phyloP scores from a whole-genome alignment of 2,329 filamentous ascomycete genomes.

The Ophiostoma quercus region DNA sequence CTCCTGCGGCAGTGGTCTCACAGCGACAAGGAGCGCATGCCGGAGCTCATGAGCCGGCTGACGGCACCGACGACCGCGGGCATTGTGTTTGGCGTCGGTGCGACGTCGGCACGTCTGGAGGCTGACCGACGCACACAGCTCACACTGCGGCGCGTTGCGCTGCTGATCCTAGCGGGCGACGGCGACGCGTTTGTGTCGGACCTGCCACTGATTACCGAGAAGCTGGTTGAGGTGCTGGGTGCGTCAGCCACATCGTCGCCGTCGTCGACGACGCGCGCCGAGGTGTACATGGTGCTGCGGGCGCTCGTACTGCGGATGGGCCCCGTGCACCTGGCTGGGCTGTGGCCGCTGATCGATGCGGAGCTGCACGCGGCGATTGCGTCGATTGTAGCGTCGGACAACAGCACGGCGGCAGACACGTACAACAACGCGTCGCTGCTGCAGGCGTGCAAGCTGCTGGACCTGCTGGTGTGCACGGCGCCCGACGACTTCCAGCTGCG shows the following conservation, averaged over 20 bases:
- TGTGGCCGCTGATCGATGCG: slow-evolving; percentile 86
- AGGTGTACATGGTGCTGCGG: slow-evolving; percentile 83
- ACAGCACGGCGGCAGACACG: slow-evolving; percentile 59
- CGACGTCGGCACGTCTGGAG: slow-evolving; percentile 87
- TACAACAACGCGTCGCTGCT: slow-evolving; percentile 74
- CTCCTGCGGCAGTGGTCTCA: slow-evolving; percentile 79
- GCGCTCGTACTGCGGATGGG: slow-evolving; percentile 75
- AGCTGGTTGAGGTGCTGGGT: slow-evolving; percentile 76
- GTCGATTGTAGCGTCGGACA: slow-evolving; percentile 63
- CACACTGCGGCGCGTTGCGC: slow-evolving; percentile 75
- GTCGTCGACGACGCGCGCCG: slow-evolving; percentile 80
- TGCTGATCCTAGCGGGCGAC: slow-evolving; percentile 70
- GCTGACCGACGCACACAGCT: slow-evolving; percentile 90
- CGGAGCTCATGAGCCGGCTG: slow-evolving; percentile 73
- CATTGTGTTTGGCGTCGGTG: slow-evolving; percentile 97
- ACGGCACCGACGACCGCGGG: slow-evolving; percentile 87
- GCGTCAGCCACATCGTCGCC: slow-evolving; percentile 86
- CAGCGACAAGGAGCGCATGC: slow-evolving; percentile 80
- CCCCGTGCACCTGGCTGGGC: slow-evolving; percentile 69
- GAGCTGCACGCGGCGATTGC: slow-evolving; percentile 78
- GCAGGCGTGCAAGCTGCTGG: slow-evolving; percentile 90
- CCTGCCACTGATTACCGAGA: slow-evolving; percentile 68
- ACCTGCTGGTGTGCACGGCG: slow-evolving; percentile 76
- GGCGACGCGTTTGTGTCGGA: slow-evolving; percentile 77
- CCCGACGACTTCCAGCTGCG: slow-evolving; percentile 98